These are phyloP conservation scores for Globisporangium viniferum DNA, from an alignment of 352 stramenopile genomes.

Conservation along the genomic window DNA sequence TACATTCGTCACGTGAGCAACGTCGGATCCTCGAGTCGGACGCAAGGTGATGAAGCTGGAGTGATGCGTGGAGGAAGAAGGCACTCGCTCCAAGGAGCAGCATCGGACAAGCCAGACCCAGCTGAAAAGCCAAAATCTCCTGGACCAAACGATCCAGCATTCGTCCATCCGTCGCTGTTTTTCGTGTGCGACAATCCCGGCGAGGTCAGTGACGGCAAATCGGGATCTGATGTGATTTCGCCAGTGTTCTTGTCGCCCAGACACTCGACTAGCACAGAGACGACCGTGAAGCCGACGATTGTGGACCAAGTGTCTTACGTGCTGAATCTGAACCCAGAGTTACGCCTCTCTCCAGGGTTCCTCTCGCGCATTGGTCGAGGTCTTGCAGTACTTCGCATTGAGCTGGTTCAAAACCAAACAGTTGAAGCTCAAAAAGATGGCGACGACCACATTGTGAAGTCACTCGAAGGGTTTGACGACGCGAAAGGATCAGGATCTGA, in stretches of 20 bases:
- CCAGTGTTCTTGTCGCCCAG: slow-evolving; percentile 19
- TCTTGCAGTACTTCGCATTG: slow-evolving; percentile 62
- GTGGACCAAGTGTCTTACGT: slow-evolving; percentile 61
- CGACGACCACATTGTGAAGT: slow-evolving; percentile 14
- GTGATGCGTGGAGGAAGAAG: slow-evolving; percentile 3
- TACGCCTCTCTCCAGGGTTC: slow-evolving; percentile 73
- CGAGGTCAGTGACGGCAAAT: neutral
- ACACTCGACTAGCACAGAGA: neutral
- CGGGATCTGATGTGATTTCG: slow-evolving; percentile 8
- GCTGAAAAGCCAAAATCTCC: neutral
- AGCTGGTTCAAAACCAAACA: slow-evolving; percentile 34
- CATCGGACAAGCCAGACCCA: neutral
- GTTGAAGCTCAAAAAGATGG: neutral
- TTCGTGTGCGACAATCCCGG: slow-evolving; percentile 8
- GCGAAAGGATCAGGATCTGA: neutral
- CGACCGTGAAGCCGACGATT: slow-evolving; percentile 2
- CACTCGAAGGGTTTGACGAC: slow-evolving; percentile 14
- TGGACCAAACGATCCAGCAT: slow-evolving; percentile 3
- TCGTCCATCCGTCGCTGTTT: slow-evolving; percentile 18
- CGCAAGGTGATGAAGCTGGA: slow-evolving; percentile 4
- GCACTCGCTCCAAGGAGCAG: slow-evolving; percentile 2
- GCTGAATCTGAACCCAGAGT: slow-evolving; percentile 81
- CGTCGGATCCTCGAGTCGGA: slow-evolving; percentile 9
- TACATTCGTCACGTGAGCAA: slow-evolving; percentile 55
- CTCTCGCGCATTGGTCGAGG: slow-evolving; percentile 74